Percentiles rank a stretch among this genome's conserved stretches.
Conservation (phyloP, 2,329 filamentous ascomycete genomes). For the Xylaria sp. region DNA sequence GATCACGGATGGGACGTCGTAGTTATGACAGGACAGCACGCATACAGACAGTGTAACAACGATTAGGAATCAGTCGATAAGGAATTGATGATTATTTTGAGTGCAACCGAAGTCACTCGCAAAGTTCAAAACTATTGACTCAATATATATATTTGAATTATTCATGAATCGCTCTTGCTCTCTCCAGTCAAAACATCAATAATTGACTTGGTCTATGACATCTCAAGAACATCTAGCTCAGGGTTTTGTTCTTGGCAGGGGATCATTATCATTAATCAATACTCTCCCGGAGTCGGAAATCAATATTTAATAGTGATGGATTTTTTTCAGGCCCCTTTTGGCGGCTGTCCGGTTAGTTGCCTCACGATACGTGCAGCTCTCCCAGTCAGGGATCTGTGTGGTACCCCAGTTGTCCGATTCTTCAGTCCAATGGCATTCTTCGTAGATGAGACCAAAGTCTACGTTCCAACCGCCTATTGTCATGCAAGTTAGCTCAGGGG, state of each 20-base stretch:
- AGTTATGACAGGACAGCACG: no score
- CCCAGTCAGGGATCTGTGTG: slow-evolving; percentile 16
- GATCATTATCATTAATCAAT: background rate
- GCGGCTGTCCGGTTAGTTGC: slow-evolving; percentile 6
- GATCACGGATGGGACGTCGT: no score
- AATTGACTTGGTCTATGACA: background rate
- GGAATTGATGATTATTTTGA: no score
- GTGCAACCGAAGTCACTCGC: no score
- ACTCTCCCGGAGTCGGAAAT: no score
- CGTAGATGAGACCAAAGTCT: slow-evolving; percentile 25
- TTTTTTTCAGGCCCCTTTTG: background rate
- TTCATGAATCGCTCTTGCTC: no score
- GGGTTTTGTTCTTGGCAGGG: background rate
- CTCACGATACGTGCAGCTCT: slow-evolving; percentile 17
- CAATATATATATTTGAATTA: no score
- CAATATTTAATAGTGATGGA: slow-evolving; percentile 3
- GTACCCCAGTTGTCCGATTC: slow-evolving; percentile 19
- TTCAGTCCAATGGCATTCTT: slow-evolving; percentile 21
- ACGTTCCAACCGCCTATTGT: slow-evolving; percentile 24
- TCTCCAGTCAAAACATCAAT: background rate
- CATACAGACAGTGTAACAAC: no score
- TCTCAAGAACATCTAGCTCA: no score
- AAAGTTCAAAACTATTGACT: no score
- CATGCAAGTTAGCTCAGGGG: background rate
- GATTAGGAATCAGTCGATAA: no score